Evolutionary conservation across 2,329 filamentous ascomycete genomes (phyloP), one percentile per base, ranked within the genome.

Genomic region (Tolypocladium amazonense): DNA sequence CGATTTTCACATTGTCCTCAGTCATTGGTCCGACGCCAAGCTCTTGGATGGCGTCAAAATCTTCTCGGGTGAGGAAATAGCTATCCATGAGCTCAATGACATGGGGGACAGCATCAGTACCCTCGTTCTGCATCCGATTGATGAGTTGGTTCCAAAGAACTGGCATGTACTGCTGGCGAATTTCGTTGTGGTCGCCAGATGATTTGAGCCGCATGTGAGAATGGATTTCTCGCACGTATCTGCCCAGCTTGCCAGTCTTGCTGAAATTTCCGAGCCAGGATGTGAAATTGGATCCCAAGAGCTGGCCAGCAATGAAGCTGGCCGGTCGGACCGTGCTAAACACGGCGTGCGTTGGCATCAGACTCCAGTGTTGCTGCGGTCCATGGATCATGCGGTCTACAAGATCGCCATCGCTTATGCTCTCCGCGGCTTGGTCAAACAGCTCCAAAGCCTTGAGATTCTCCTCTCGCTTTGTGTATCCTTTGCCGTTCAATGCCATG

Each of bases 331-430:
- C 93, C 59, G 96, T 95, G 70, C 92, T 96, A 77, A 97, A 97
- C 45, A 97, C 82, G 33, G 92, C 94, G 73, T 99, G 94, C 1
- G 90, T 89, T 18, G 94, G 94, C 94, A 99, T 99, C 62, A 99
- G 77, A 70, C 90, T 94, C 94, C 94, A 99, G 63, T 99, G 94
- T 71, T 99, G 94, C 71, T 99, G 94, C 53, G 91, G 90, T 33
- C 94, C 94, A 72, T 99, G 94, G 61, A 99, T 99, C 93, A 99
- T 97, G 58, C 91, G 84, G 73, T 99, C 94, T 2, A 97, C 90
- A 41, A 99, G 78, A 71, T 99, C 94, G 62, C 94, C 94, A 69
- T 99, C 94, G 68, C 92, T 97, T 75, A 99, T 99, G 70, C 92
- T 97, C 70, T 95, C 89, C 4, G 94, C 92, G 4, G 94, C 94